A percentile compares a stretch with the other conserved stretches of the same genome.
phyloP scores from a whole-genome alignment of 2,329 filamentous ascomycete genomes.

The Apiospora arundinis region DNA sequence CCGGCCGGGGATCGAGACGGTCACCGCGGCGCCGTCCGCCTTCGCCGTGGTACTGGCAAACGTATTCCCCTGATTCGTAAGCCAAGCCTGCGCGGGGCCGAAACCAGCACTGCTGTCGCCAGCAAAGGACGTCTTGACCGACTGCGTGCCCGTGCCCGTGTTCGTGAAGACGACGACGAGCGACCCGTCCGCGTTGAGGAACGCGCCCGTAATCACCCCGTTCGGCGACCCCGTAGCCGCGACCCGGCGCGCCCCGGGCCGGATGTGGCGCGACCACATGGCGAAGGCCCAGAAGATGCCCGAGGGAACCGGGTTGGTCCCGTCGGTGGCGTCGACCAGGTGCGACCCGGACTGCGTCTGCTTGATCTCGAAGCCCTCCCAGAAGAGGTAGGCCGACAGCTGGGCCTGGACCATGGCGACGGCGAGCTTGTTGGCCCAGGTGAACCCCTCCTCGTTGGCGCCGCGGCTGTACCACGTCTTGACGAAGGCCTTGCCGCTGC shows the following conservation, averaged over 20 bases:
- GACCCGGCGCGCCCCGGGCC: constrained; percentile 33
- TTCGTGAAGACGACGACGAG: constrained; percentile 36
- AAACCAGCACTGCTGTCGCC: constrained; percentile 21
- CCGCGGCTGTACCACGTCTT: constrained; percentile 49
- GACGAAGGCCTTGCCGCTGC: constrained; percentile 33
- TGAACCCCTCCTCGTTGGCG: constrained; percentile 46
- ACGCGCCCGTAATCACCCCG: constrained; percentile 31
- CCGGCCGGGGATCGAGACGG: constrained; percentile 28
- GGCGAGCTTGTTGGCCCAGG: constrained; percentile 45
- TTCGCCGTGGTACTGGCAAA: constrained; percentile 25
- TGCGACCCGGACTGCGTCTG: constrained; percentile 37
- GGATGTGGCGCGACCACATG: constrained; percentile 36
- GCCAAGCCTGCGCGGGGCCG: constrained; percentile 28
- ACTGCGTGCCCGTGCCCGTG: constrained; percentile 23
- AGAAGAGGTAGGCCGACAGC: constrained; percentile 56
- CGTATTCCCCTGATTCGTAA: constrained; percentile 27
- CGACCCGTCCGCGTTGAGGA: constrained; percentile 31
- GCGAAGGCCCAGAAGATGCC: constrained; percentile 36
- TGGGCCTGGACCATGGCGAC: constrained; percentile 51
- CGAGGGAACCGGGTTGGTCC: constrained; percentile 30
- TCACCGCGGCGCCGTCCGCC: constrained; percentile 24
- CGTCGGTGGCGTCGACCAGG: constrained; percentile 37
- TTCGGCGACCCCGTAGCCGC: constrained; percentile 31
- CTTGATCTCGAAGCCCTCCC: constrained; percentile 46
- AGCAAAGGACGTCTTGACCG: constrained; percentile 25